A percentile compares a stretch with the other conserved stretches of the same genome.
Evolutionary conservation across 2,329 filamentous ascomycete species (phyloP).

Genomic region (Stachybotrys chlorohalonatus): DNA sequence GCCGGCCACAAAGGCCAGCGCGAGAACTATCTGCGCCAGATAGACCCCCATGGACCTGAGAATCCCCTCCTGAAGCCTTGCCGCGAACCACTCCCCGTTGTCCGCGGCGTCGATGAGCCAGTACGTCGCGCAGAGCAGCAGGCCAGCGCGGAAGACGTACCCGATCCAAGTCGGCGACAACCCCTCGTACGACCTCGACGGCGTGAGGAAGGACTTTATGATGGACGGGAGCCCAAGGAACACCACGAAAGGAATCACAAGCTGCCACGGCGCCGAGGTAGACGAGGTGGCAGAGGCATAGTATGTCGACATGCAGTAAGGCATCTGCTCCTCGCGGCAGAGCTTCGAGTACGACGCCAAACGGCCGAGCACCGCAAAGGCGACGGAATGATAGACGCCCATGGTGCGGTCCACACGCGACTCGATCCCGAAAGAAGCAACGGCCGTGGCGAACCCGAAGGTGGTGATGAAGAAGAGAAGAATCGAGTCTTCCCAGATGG

Average conservation of each 20-base stretch:
- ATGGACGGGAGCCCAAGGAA: slow-evolving; percentile 64
- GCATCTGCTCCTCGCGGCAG: slow-evolving; percentile 97
- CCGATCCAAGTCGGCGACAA: slow-evolving; percentile 79
- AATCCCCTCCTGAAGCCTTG: slow-evolving; percentile 39
- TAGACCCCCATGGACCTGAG: slow-evolving; percentile 70
- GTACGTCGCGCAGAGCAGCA: slow-evolving; percentile 70
- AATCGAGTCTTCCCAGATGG: slow-evolving; percentile 97
- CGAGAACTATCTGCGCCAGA: slow-evolving; percentile 72
- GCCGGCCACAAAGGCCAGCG: slow-evolving; percentile 72
- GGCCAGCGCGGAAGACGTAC: slow-evolving; percentile 64
- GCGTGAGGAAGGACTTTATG: slow-evolving; percentile 68
- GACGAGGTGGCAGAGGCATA: slow-evolving; percentile 88
- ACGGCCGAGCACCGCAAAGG: slow-evolving; percentile 73
- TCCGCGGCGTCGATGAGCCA: slow-evolving; percentile 88
- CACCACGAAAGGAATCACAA: slow-evolving; percentile 68
- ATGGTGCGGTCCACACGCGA: slow-evolving; percentile 59
- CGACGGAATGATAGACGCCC: slow-evolving; percentile 73
- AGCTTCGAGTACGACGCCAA: slow-evolving; percentile 81
- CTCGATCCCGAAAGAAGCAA: slow-evolving; percentile 67
- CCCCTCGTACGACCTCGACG: slow-evolving; percentile 82
- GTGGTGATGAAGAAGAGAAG: slow-evolving; percentile 84
- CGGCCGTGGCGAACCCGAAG: slow-evolving; percentile 67
- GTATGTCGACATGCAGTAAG: slow-evolving; percentile 89
- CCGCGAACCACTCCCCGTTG: slow-evolving; percentile 70
- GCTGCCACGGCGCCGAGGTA: slow-evolving; percentile 85